Conservation (phyloP, 768 basidiomycete species). For the Rhizopogon salebrosus region DNA sequence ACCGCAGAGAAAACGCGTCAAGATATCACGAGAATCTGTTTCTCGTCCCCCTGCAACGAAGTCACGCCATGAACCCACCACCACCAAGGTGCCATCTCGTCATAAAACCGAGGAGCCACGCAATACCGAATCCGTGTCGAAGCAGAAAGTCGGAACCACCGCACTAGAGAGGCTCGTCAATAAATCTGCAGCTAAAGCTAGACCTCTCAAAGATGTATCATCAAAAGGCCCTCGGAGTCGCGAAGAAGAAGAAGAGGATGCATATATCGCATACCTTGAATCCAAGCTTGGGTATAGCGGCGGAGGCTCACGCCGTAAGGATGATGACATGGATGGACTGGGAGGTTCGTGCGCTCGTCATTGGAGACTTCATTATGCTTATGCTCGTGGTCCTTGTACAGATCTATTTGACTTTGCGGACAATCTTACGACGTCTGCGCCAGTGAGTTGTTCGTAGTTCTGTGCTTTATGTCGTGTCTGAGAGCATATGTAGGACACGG, state of each 20-base stretch:
- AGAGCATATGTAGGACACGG: neutral
- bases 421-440: neutral
- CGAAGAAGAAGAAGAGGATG: constrained; percentile 68
- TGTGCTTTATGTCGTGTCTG: neutral
- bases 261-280: constrained; percentile 83
- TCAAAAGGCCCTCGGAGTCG: constrained; percentile 23
- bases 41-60: neutral
- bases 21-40: constrained; percentile 30
- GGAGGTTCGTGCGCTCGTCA: constrained; percentile 50
- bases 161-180: constrained; percentile 31
- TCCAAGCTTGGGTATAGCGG: constrained; percentile 56
- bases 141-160: constrained; percentile 16
- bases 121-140: neutral
- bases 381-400: constrained; percentile 17
- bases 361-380: neutral
- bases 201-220: neutral
- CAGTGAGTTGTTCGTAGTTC: neutral
- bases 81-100: neutral
- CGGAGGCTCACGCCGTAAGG: constrained; percentile 39
- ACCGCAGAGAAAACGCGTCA: constrained; percentile 35
- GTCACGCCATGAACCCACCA: neutral
- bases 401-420: constrained; percentile 54
- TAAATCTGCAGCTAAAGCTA: constrained; percentile 10
- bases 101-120: neutral
- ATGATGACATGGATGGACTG: constrained; percentile 70